Evolutionary conservation across 2,329 filamentous ascomycete species (phyloP).

Genomic region (Trichoderma sp.): DNA sequence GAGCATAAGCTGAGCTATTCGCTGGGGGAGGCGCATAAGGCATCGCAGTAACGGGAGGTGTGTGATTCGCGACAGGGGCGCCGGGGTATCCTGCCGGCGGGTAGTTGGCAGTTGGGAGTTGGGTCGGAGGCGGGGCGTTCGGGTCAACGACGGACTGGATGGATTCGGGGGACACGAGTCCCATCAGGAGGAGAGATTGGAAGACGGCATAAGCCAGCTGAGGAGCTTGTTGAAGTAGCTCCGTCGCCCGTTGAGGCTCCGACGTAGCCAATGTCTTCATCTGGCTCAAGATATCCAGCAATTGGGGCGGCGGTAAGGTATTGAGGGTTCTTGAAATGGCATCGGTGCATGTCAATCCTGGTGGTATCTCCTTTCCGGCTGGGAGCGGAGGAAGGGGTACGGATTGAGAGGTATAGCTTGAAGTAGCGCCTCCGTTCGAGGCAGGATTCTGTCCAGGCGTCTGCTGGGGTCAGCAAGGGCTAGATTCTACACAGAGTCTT

Average conservation of each 20-base stretch:
- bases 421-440: slow-evolving; percentile 34
- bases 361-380: slow-evolving; percentile 76
- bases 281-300: slow-evolving; percentile 88
- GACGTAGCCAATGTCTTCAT: slow-evolving; percentile 86
- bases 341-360: slow-evolving; percentile 79
- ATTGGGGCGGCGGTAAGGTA: slow-evolving; percentile 79
- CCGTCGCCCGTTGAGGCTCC: slow-evolving; percentile 79
- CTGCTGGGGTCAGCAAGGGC: slow-evolving; percentile 11
- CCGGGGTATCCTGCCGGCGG: slow-evolving; percentile 37
- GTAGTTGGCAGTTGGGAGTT: slow-evolving; percentile 32
- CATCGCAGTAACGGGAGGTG: slow-evolving; percentile 45
- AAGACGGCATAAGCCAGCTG: slow-evolving; percentile 95
- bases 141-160: slow-evolving; percentile 77
- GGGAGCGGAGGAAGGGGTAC: slow-evolving; percentile 75
- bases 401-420: slow-evolving; percentile 34
- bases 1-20: slow-evolving; percentile 37
- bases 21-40: slow-evolving; percentile 46
- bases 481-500: not conserved
- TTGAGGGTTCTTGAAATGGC: slow-evolving; percentile 89
- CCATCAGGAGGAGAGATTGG: slow-evolving; percentile 88
- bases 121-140: slow-evolving; percentile 39
- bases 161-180: slow-evolving; percentile 80
- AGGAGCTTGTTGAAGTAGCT: slow-evolving; percentile 82
- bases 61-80: slow-evolving; percentile 39
- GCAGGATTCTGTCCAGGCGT: slow-evolving; percentile 27